Percentiles rank a stretch among this genome's conserved stretches.
Conservation (phyloP, 2,329 filamentous ascomycete genomes). For the Plenodomus biglobosus region DNA sequence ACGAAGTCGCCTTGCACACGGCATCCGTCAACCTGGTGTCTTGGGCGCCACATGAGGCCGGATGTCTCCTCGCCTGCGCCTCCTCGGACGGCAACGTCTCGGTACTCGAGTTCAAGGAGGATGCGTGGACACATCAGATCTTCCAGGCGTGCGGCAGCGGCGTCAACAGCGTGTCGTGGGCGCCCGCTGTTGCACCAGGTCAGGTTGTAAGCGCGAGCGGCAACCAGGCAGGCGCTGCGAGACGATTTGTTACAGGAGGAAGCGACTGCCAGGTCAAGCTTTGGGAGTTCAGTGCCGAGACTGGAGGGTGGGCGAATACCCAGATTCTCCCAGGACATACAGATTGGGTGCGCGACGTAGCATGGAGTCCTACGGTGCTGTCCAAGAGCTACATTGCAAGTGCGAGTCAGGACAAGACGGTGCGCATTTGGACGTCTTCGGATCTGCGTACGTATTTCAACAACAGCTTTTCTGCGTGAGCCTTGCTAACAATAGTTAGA, state of each 20-base stretch:
- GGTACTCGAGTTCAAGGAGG: slow-evolving; percentile 96
- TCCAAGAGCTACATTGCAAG: slow-evolving; percentile 97
- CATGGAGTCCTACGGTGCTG: slow-evolving; percentile 93
- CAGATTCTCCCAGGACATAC: slow-evolving; percentile 72
- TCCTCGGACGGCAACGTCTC: slow-evolving; percentile 91
- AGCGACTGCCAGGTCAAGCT: slow-evolving; percentile 93
- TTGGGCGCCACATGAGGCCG: slow-evolving; percentile 96
- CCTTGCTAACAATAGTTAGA: slow-evolving; percentile 51
- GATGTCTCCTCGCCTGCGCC: slow-evolving; percentile 91
- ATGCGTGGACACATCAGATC: slow-evolving; percentile 83
- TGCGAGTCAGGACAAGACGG: slow-evolving; percentile 94
- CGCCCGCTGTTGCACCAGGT: slow-evolving; percentile 79
- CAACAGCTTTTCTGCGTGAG: slow-evolving; percentile 22
- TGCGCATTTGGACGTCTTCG: slow-evolving; percentile 84
- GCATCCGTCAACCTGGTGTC: slow-evolving; percentile 95
- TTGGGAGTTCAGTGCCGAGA: slow-evolving; percentile 71
- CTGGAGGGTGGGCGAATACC: slow-evolving; percentile 55
- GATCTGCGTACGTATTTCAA: slow-evolving; percentile 36
- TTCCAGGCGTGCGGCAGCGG: slow-evolving; percentile 92
- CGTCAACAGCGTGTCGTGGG: slow-evolving; percentile 96
- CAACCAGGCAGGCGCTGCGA: slow-evolving; percentile 57
- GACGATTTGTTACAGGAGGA: slow-evolving; percentile 91
- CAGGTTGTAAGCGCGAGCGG: slow-evolving; percentile 74
- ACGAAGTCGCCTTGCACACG: slow-evolving; percentile 91
- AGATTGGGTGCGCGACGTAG: slow-evolving; percentile 97